Base-by-base conservation (phyloP, 192 early-diverging fungal species). In the Paraglomus brasilianum region DNA sequence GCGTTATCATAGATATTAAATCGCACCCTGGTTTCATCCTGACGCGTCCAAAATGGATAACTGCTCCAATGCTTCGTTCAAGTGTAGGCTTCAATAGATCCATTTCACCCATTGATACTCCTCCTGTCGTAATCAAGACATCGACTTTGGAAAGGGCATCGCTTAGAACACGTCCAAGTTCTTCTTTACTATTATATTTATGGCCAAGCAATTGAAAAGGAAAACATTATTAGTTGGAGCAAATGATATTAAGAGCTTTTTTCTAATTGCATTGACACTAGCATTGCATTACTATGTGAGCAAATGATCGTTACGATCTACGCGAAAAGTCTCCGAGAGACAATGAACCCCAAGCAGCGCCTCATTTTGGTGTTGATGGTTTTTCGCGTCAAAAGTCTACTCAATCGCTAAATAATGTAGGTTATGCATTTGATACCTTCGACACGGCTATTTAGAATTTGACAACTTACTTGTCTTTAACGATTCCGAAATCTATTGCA, bases 31-130 rank as follows among this genome's bases (percentile, higher is more conserved):
- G 96, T 72, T 96, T 97, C 87, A 98, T 88, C 43, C 78, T 74
- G 10, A 98, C 89, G 9, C 96, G 83, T 1, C 96, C 96, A 84
- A 98, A 96, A 49, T 91, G 87, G 22, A 97, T 90, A 0, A 69
- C 81, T 11, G 89, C 96, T n/a, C 82, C 81, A 14, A 96, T 71
- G 10, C 78, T 80, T 49, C 89, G 86, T 71, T 95, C 92, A 1
- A 96, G 77, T 0, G 92, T 89, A 0, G 93, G 87, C 68, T 97
- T 96, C 51, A 98, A 78, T 60, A 92, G 83, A 79, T 98, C 96
- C 40, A 86, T 79, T 79, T 98, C 96, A 50, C 96, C 96, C 96
- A 98, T 98, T n/a, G 92, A 94, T 0, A 97, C 96, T 1, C 96
- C 96, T 36, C 96, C 96, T 1, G 95, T 95, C 1, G 92, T 93